Base-by-base conservation (phyloP, 768 basidiomycete genomes). In the Nevesoporus exiguus region DNA sequence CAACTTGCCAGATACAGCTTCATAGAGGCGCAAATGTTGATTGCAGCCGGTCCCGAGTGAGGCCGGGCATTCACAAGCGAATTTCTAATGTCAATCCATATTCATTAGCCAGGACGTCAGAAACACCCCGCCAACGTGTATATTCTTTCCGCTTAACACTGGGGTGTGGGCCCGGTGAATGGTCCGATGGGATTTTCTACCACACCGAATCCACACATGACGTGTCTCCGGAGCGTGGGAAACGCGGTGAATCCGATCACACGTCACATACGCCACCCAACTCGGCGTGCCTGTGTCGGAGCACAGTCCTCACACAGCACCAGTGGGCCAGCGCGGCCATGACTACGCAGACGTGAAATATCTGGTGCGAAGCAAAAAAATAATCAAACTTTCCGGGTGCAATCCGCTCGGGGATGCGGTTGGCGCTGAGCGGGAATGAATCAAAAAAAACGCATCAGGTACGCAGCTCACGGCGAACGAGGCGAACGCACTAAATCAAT, bases 291-390 rank as follows among this genome's bases (percentile, higher is more conserved):
- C 84, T 80, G 70, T 85, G 79, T 55, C 80, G 66, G 63, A 89
- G 78, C 40, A 78, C 78, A 22, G 76, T 77, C 55, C 84, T 61
- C 54, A 89, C 75, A 60, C 73, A 75, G 33, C 71, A 68, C 71
- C 85, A 90, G 60, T 90, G 88, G 10, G 81, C 74, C 60, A 86
- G 69, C 33, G 85, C 88, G 10, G 87, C 90, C 24, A 84, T 70
- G 50, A 92, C 76, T 34, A 95, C 92, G 62, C 80, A 84, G 56
- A 85, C 68, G 66, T 95, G 94, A 70, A 97, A 95, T 61, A 96
- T 88, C 71, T 95, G 90, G 74, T 96, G 93, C 19, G 88, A 92
- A 0, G 88, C 80, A 51, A 85, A 79, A 62, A 90, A 80, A 63
- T 80, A 78, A 72, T 94, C 92, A 71, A 93, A 93, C 58, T 71